Evolutionary conservation across 1,284 basidiomycete species (phyloP).

Genomic region (Cronartium quercuum): DNA sequence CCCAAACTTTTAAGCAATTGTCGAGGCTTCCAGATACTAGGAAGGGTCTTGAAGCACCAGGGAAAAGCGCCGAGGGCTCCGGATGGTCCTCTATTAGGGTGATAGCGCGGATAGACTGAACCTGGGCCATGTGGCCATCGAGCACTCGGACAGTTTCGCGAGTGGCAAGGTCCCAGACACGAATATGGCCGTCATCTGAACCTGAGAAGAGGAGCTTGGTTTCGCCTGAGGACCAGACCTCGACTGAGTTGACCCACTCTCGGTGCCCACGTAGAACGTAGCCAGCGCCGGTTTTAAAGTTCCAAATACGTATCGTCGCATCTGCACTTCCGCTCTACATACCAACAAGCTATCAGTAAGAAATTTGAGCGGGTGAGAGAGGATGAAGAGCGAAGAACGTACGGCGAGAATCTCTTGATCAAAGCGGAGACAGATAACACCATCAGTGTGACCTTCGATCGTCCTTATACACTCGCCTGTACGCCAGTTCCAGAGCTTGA

Average conservation of each 20-base stretch:
- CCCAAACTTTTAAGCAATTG: constrained; percentile 95
- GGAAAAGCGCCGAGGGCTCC: constrained; percentile 40
- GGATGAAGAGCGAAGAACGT: background rate
- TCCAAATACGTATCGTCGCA: constrained; percentile 74
- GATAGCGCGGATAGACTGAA: constrained; percentile 81
- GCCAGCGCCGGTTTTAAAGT: constrained; percentile 82
- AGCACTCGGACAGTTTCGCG: constrained; percentile 78
- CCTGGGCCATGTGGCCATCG: constrained; percentile 85
- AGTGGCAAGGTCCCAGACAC: constrained; percentile 82
- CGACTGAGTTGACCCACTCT: constrained; percentile 95
- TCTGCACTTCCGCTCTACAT: constrained; percentile 71
- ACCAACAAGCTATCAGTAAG: background rate
- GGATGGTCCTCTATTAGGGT: constrained; percentile 48
- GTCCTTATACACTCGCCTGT: constrained; percentile 82
- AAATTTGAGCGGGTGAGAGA: background rate
- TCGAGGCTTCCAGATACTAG: constrained; percentile 87
- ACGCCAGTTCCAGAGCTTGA: constrained; percentile 98
- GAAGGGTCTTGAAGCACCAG: constrained; percentile 54
- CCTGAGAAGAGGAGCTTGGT: constrained; percentile 89
- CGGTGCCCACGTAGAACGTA: constrained; percentile 86
- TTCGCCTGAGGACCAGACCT: constrained; percentile 47
- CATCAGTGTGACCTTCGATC: constrained; percentile 81
- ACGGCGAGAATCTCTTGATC: constrained; percentile 79
- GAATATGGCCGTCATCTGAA: constrained; percentile 87
- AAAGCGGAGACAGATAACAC: constrained; percentile 85